phyloP scores from a whole-genome alignment of 1,284 basidiomycete genomes.

The Anthracocystis setariae region DNA sequence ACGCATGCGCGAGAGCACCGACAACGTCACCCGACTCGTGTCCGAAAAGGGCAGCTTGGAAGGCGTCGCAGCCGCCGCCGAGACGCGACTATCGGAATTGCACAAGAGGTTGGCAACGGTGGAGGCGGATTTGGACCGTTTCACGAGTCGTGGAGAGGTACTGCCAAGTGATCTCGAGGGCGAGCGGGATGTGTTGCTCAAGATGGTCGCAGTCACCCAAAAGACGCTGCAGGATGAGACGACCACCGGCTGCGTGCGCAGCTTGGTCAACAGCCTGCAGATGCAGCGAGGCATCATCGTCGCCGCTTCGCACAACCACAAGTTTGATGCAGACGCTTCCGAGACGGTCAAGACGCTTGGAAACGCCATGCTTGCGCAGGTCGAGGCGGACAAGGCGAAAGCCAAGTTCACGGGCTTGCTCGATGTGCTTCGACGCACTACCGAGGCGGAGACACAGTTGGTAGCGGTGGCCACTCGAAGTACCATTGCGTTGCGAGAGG shows the following conservation, averaged over 20 bases:
- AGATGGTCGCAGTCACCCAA: constrained; percentile 79
- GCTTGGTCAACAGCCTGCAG: constrained; percentile 78
- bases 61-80: constrained; percentile 80
- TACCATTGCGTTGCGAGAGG: constrained; percentile 78
- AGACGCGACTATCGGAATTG: constrained; percentile 76
- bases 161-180: constrained; percentile 73
- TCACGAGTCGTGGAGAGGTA: constrained; percentile 24
- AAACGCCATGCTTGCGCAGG: constrained; percentile 75
- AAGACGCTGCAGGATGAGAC: constrained; percentile 74
- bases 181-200: constrained; percentile 78
- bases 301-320: constrained; percentile 80
- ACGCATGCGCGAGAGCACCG: constrained; percentile 77
- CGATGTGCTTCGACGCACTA: constrained; percentile 75
- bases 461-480: constrained; percentile 82
- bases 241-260: constrained; percentile 74
- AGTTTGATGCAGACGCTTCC: constrained; percentile 78
- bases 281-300: constrained; percentile 86
- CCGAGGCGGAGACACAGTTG: constrained; percentile 76
- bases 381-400: constrained; percentile 78
- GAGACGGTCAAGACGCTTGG: constrained; percentile 81
- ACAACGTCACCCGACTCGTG: constrained; percentile 67
- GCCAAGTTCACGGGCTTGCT: constrained; percentile 77
- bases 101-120: constrained; percentile 77
- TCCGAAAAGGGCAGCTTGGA: constrained; percentile 73
- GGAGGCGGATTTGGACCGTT: constrained; percentile 65